Evolutionary conservation across 208 protist genomes (phyloP), one percentile per base, ranked within the genome.

Genomic region (Trypanosoma mega): DNA sequence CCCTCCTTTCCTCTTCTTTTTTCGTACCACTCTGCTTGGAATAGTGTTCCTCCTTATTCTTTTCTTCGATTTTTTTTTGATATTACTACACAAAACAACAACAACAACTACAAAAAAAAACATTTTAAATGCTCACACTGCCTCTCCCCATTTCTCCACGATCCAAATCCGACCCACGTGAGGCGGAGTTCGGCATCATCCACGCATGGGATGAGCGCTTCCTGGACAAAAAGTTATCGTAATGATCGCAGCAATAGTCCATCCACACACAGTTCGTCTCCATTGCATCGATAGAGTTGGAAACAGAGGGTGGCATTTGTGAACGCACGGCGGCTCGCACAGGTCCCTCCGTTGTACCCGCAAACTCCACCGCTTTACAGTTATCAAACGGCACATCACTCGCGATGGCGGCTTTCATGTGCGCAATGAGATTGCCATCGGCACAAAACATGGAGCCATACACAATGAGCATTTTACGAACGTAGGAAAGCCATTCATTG

Each of bases 211-310:
- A 23, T 36, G 49, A 36, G 7, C 55, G 47, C 47, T 63, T 47
- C 34, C 63, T 67, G 9, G 67, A 59, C 9, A 90, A 47, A 43
- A 85, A 87, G 16, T 44, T 41, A 12, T 83, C 68, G 41, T 71
- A 83, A 73, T 87, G 67, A 46, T 71, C 72, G 53, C 69, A 74
- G 64, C 71, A 84, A 63, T 90, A 90, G 18, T 78, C 72, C 53
- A 85, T 80, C 83, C 83, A 90, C 20, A 80, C 53, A 37, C 79
- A 80, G 60, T 90, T 87, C 26, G 54, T 48, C 52, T 84, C 75
- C 80, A 87, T 83, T 44, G 44, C 43, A n/a, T 78, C 72, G 26
- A 90, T 47, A 14, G 57, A 63, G 1, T 20, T 44, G 9, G 61
- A 63, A 21, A 77, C 14, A 20, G 41, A 44, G 12, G 1, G 1